Evolutionary conservation across 495 filamentous ascomycete genomes (phyloP).

Genomic region (Trichoderma asperelloides): DNA sequence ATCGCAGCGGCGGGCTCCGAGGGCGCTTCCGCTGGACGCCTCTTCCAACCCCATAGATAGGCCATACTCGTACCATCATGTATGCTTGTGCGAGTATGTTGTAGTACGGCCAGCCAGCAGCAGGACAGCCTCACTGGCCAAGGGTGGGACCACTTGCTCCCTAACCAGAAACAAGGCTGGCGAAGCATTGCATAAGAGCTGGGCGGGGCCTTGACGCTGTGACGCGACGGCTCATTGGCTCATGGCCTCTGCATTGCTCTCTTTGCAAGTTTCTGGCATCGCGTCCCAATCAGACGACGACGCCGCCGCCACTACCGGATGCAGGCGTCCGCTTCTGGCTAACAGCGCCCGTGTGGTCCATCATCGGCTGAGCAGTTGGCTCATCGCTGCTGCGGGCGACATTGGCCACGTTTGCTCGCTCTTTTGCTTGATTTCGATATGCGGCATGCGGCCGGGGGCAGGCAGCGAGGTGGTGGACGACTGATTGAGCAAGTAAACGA

Average conservation of each 20-base stretch:
- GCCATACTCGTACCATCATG: background rate
- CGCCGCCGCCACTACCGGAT: background rate
- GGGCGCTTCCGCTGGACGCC: background rate
- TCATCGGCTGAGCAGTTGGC: constrained; percentile 4
- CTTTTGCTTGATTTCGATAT: background rate
- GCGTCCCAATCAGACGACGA: constrained; percentile 5
- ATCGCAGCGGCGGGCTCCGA: background rate
- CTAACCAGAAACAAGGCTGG: background rate
- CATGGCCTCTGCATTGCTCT: background rate
- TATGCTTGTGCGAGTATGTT: background rate
- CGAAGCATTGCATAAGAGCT: background rate
- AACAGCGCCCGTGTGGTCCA: background rate
- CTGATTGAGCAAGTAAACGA: background rate
- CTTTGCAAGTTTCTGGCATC: background rate
- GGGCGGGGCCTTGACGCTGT: background rate
- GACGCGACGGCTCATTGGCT: background rate
- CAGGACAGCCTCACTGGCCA: background rate
- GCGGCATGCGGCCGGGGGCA: background rate
- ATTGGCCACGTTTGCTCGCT: constrained; percentile 9
- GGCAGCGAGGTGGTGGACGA: background rate
- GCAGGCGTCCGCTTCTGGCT: constrained; percentile 1
- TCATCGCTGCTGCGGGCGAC: constrained; percentile 5
- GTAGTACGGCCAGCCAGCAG: background rate
- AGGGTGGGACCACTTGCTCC: background rate
- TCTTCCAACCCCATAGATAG: background rate